phyloP scores from a whole-genome alignment of 1,284 basidiomycete species.

The Peniophora sp. region DNA sequence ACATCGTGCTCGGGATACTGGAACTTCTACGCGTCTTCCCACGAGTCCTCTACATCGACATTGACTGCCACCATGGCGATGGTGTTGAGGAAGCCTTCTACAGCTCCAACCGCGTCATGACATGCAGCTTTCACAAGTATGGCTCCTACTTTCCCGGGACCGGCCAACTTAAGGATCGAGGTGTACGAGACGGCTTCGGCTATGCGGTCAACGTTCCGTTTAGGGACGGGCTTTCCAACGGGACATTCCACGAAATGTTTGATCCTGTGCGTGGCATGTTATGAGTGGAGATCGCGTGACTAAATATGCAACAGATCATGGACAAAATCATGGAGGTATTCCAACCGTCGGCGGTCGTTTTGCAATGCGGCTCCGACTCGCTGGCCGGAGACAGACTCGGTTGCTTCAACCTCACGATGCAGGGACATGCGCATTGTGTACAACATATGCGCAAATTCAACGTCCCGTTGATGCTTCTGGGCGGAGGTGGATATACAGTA shows the following conservation, averaged over 20 bases:
- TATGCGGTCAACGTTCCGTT: slow-evolving; percentile 94
- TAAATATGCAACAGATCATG: slow-evolving; percentile 53
- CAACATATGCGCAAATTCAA: slow-evolving; percentile 80
- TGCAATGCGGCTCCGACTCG: slow-evolving; percentile 96
- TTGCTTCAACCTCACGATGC: slow-evolving; percentile 93
- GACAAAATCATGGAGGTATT: slow-evolving; percentile 87
- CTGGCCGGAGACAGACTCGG: slow-evolving; percentile 94
- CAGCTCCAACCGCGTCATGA: slow-evolving; percentile 75
- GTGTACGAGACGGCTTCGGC: slow-evolving; percentile 80
- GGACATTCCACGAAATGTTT: slow-evolving; percentile 76
- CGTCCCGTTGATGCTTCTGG: slow-evolving; percentile 86
- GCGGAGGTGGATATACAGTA: slow-evolving; percentile 95
- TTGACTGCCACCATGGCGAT: slow-evolving; percentile 97
- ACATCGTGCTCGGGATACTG: slow-evolving; percentile 86
- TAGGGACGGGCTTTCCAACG: slow-evolving; percentile 90
- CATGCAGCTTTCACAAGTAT: slow-evolving; percentile 92
- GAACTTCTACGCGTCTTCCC: slow-evolving; percentile 78
- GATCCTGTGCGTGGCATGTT: slow-evolving; percentile 60
- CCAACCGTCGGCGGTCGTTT: slow-evolving; percentile 81
- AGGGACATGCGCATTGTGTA: slow-evolving; percentile 90
- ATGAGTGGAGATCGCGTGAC: background rate
- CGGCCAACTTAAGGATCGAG: slow-evolving; percentile 80
- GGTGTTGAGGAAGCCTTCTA: slow-evolving; percentile 99
- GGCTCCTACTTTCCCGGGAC: slow-evolving; percentile 98
- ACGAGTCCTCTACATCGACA: slow-evolving; percentile 95